These are phyloP conservation scores for Elsinoe ampelina DNA, from an alignment of 2,329 filamentous ascomycete genomes.

Conservation along the genomic window DNA sequence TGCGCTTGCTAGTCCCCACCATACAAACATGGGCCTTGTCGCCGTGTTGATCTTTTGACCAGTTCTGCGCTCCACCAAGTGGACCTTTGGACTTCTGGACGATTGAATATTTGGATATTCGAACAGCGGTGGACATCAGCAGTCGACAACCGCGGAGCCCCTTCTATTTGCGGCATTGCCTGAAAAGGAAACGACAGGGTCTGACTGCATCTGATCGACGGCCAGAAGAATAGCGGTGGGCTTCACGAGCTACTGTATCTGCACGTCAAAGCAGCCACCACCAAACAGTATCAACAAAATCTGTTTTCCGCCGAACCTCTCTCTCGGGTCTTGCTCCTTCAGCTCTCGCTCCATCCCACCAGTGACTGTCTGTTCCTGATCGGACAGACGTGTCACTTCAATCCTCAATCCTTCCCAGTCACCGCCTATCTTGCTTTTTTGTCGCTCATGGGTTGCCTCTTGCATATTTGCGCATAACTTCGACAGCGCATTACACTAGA, in stretches of 20 bases:
- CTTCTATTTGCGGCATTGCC: conserved; percentile 4
- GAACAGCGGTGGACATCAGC: not conserved
- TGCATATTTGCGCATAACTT: conserved; percentile 11
- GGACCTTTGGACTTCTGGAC: not conserved
- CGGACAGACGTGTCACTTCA: conserved; percentile 7
- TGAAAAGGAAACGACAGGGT: conserved; percentile 1
- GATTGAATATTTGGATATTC: not conserved
- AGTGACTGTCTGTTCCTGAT: not conserved
- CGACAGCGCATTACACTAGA: conserved; percentile 17
- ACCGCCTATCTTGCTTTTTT: conserved; percentile 9
- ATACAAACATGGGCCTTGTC: conserved; percentile 5
- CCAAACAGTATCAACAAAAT: not conserved
- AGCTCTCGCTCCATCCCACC: not conserved
- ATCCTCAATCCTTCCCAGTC: not conserved
- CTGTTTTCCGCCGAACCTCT: conserved; percentile 1
- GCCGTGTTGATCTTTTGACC: conserved; percentile 6
- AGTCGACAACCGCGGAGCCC: not conserved
- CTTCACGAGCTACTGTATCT: not conserved
- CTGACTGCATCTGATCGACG: conserved; percentile 1
- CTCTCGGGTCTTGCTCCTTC: not conserved
- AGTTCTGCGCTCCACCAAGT: not conserved
- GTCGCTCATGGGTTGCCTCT: conserved; percentile 8
- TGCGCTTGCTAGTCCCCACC: conserved; percentile 6
- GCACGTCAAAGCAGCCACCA: not conserved
- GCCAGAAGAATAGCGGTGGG: conserved; percentile 3